Base-by-base conservation (phyloP, 768 basidiomycete species). In the Pilatotrama ljubarskyi region DNA sequence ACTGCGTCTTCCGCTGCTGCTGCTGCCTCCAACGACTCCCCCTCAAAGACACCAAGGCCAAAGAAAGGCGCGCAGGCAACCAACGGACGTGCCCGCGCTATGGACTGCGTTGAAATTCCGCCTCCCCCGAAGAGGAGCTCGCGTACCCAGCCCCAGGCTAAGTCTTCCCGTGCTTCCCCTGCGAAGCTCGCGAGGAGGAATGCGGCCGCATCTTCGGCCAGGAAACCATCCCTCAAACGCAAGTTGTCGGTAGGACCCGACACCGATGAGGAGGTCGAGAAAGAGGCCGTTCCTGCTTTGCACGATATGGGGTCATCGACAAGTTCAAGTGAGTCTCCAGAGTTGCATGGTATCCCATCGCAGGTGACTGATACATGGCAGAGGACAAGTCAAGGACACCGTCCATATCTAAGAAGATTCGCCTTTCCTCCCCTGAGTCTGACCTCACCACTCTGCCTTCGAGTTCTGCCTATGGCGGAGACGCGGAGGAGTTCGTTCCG, bases 401-500 rank as follows among this genome's bases (percentile, higher is more conserved):
- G 14, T 25, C 20, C 8, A 46, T 60, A 2, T 56, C 66, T 53
- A 82, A 79, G 69, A 80, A 75, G 48, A 70, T 70, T 10, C 79
- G 78, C 18, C 53, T 76, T 25, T 75, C 75, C 1, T 66, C 76
- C 22, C 74, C 78, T 7, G 49, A 22, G 29, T 62, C 51, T 24
- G 54, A 56, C 10, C 47, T 61, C 47, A 35, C 54, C 20, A 25
- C 59, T 5, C 17, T 67, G 26, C 42, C 55, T 1, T 41, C 47
- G 17, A 54, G 50, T 20, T 67, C 66, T 1, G 64, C 54, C 2
- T 46, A 67, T 26, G 41, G 22, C 9, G 10, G 20, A 0, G 64
- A 64, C 15, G 46, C 55, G 15, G 68, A 67, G 56, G 68, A 77
- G 29, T 67, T 83, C 18, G 75, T 88, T 8, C 84, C 83, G 20